Evolutionary conservation across 1,139 yeast genomes (phyloP).

Genomic region (Scheffersomyces illinoinensis): DNA sequence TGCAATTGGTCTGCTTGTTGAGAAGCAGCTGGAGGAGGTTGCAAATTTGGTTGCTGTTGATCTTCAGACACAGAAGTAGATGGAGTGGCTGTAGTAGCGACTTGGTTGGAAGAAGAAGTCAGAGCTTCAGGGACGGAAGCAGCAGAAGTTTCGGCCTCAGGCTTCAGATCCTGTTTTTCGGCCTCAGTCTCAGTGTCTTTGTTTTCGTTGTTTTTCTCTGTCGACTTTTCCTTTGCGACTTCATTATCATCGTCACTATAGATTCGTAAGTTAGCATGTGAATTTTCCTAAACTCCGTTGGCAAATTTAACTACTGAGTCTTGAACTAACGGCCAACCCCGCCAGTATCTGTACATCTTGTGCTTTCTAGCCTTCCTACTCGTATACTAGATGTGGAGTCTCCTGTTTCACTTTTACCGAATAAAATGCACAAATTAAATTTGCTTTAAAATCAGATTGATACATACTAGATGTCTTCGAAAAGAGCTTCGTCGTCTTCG

Average conservation of each 20-base stretch:
- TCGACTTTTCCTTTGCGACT: not conserved
- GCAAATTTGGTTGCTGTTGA: not conserved
- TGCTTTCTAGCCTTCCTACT: not conserved
- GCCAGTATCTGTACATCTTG: not conserved
- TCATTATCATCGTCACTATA: not conserved
- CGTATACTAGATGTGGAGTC: not conserved
- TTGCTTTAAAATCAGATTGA: not conserved
- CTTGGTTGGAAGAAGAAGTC: slow-evolving; percentile 10
- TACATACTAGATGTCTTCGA: slow-evolving; percentile 68
- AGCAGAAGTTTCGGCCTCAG: not conserved
- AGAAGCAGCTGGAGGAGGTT: slow-evolving; percentile 3
- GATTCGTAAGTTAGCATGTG: not conserved
- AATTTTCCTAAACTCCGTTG: not conserved
- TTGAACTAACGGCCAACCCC: not conserved
- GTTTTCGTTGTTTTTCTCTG: not conserved
- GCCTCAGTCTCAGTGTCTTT: not conserved
- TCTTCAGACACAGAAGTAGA: slow-evolving; percentile 6
- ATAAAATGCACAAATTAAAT: not conserved
- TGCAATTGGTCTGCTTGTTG: slow-evolving; percentile 11
- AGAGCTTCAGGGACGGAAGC: slow-evolving; percentile 2
- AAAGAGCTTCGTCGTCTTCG: slow-evolving; percentile 85
- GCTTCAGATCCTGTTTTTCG: not conserved
- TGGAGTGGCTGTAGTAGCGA: slow-evolving; percentile 10
- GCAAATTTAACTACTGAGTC: not conserved
- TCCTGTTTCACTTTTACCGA: not conserved